These are phyloP conservation scores for Scytalidium lignicola DNA, from an alignment of 2,329 filamentous ascomycete species.

Conservation along the genomic window DNA sequence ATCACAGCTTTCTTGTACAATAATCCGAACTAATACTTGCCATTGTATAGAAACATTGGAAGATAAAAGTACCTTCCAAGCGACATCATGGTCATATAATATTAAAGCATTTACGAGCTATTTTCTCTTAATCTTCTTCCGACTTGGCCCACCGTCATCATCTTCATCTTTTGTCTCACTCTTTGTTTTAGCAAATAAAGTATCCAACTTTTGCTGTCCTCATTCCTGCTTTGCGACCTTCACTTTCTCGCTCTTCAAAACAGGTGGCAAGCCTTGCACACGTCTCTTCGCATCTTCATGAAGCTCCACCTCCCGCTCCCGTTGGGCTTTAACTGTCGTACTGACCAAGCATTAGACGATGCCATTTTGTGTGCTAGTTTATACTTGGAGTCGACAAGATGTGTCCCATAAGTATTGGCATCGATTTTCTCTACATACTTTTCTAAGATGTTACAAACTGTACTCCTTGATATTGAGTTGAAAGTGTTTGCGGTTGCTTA, in stretches of 20 bases:
- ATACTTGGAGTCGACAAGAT: constrained; percentile 29
- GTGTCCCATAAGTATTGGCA: constrained; percentile 31
- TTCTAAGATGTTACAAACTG: background rate
- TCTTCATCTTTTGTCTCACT: background rate
- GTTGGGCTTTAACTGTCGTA: constrained; percentile 29
- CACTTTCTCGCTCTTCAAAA: constrained; percentile 27
- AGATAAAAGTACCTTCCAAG: too few species aligned
- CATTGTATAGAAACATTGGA: too few species aligned
- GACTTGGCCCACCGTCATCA: background rate
- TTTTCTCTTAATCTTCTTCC: background rate
- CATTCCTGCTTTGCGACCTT: constrained; percentile 12
- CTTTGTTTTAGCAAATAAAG: background rate
- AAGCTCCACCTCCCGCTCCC: constrained; percentile 28
- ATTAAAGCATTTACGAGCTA: background rate
- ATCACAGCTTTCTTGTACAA: too few species aligned
- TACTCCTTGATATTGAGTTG: background rate
- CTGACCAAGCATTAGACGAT: constrained; percentile 27
- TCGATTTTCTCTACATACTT: constrained; percentile 31
- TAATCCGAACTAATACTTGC: too few species aligned
- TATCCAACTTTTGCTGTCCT: constrained; percentile 4
- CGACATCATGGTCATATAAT: too few species aligned
- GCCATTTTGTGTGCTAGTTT: constrained; percentile 30
- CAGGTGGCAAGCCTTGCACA: constrained; percentile 28
- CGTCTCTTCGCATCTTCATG: constrained; percentile 29
- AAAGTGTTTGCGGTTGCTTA: too few species aligned